Base-by-base conservation (phyloP, 1,139 yeast genomes). In the Hansenula anomala region DNA sequence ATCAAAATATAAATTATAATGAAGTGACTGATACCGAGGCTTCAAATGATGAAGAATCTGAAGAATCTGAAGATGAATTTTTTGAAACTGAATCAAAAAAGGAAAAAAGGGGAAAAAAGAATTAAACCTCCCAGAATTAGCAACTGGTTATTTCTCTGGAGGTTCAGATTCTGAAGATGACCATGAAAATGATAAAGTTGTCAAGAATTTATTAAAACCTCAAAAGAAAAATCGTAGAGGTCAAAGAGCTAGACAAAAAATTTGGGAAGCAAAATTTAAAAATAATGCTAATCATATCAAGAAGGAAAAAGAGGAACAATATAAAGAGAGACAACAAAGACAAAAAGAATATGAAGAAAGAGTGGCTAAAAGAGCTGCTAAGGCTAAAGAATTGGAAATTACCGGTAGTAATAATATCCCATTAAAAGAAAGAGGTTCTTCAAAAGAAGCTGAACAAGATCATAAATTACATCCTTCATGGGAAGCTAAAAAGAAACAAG, bases 231-330 rank as follows among this genome's bases (percentile, higher is more conserved):
- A 92, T 60, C 74, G 98, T 63, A 78, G 97, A 58, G 98, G 98
- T 17, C 98, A 94, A 67, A 72, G 97, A 49, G 98, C 97, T 2
- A 80, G 99, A 64, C 94, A 92, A 60, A 84, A 85, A 66, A 88
- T 92, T 39, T 90, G 97, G 97, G 98, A 89, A 55, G 68, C 75
- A 62, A 92, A 92, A 60, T 92, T 72, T 57, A 98, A 98, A 28
- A 62, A 64, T 27, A 69, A 69, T 28, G 98, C 98, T n/a, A 82
- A 80, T 42, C 99, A 94, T 59, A 71, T 89, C 28, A 70, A 77
- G 54, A 74, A 78, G 49, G 84, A 86, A 50, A 64, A 67, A 13
- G 78, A 72, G 37, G 71, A 78, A 33, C 60, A 66, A 29, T 64
- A 64, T 33, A 71, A 72, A 38, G 85, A 78, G 42, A 67, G 84